Percentiles rank a stretch among this genome's conserved stretches.
phyloP scores from a whole-genome alignment of 148 eudicot species.

The Camellia sinensis region DNA sequence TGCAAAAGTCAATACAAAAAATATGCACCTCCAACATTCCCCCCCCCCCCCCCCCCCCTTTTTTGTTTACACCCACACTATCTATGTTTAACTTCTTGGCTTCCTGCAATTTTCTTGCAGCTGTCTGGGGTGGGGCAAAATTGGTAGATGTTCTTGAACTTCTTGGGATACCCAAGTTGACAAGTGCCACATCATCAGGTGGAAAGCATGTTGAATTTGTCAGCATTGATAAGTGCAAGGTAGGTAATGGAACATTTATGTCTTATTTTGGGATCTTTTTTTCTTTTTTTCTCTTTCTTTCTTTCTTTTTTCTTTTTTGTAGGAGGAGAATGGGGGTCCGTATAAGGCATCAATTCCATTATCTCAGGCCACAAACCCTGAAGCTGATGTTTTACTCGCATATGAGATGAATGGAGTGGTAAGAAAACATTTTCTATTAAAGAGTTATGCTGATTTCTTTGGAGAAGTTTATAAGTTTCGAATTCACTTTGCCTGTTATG shows the following conservation, averaged over 20 bases:
- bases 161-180: slow-evolving; percentile 63
- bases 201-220: slow-evolving; percentile 92
- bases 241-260: slow-evolving; percentile 45
- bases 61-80: neutral
- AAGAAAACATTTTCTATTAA: neutral
- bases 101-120: slow-evolving; percentile 37
- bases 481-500: neutral
- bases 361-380: slow-evolving; percentile 80
- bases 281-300: neutral
- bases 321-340: slow-evolving; percentile 96
- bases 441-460: neutral
- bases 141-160: slow-evolving; percentile 90
- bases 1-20: neutral
- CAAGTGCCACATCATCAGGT: slow-evolving; percentile 58
- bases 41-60: neutral
- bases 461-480: neutral
- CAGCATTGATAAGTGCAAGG: slow-evolving; percentile 95
- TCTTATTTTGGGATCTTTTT: neutral
- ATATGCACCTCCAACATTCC: too few species aligned
- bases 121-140: slow-evolving; percentile 94
- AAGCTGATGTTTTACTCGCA: slow-evolving; percentile 86
- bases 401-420: slow-evolving; percentile 97
- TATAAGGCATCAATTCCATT: slow-evolving; percentile 83
- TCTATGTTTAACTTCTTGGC: neutral
- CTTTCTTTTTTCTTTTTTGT: neutral